Base-by-base conservation (phyloP, 306 rosid species). In the Comarum palustre region DNA sequence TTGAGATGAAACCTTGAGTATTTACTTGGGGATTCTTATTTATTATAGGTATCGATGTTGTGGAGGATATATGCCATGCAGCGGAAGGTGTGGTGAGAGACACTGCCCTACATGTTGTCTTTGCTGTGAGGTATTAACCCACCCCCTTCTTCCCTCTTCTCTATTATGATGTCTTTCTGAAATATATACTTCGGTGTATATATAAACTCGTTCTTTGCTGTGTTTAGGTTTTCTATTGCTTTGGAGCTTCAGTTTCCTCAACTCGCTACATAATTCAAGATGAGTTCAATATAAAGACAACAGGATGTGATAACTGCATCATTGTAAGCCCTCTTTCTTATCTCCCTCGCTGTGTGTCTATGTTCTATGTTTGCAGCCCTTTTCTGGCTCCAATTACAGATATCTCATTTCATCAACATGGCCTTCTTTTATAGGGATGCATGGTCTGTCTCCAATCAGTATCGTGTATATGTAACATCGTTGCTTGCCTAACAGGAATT, bases 241-340 rank as follows among this genome's bases (percentile, higher is more conserved):
- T 91, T 76, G 79, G 84, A 58, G 74, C 78, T 76, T 89, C 96
- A 24, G 91, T 89, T 76, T 86, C 95, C 79, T 87, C 97, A 25
- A 91, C 97, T 27, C 97, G 97, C 80, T 88, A 84, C 75, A 42
- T 91, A 69, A 79, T 91, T 74, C 97, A 91, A 88, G 97, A 91
- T 73, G 90, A 91, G 77, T 85, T 91, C 78, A 88, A 91, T 78
- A 88, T 91, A 57, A 92, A 88, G 76, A 87, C 94, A 31, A 85
- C 95, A 0, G 78, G 81, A 48, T 91, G 97, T 63, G 95, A 91
- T 71, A 85, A 83, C 32, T 85, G 90, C 93, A 84, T 88, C 34
- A 88, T 84, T 75, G 90, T 87, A 84, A 48, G 47, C 47, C n/a
- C 84, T 69, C 83, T 73, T 39, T 65, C 66, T 29, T 54, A 11